phyloP scores from a whole-genome alignment of 768 basidiomycete species.

The Panellus pusillus region DNA sequence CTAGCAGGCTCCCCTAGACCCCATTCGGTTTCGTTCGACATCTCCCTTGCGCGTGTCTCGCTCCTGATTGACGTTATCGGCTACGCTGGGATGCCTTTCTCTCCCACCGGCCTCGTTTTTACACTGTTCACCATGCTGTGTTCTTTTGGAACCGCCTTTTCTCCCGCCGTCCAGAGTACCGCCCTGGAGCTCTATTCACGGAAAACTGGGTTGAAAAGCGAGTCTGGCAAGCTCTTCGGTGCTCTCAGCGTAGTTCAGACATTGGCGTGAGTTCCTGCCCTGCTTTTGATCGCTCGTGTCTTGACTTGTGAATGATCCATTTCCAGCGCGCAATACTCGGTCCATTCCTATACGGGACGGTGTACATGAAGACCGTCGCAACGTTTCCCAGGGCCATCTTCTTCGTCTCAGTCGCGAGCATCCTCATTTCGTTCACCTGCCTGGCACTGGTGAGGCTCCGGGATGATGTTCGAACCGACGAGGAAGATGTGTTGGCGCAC shows the following conservation, averaged over 20 bases:
- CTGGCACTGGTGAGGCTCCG: slow-evolving; percentile 19
- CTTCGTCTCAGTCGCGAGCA: slow-evolving; percentile 14
- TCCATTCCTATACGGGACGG: slow-evolving; percentile 54
- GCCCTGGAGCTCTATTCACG: slow-evolving; percentile 49
- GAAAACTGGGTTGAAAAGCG: slow-evolving; percentile 39
- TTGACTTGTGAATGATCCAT: neutral
- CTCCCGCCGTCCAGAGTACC: slow-evolving; percentile 54
- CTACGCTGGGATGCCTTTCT: slow-evolving; percentile 40
- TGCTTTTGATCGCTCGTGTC: neutral
- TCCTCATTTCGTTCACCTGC: slow-evolving; percentile 14
- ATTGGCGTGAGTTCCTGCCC: slow-evolving; percentile 36
- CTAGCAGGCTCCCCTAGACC: slow-evolving; percentile 6
- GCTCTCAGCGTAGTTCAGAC: slow-evolving; percentile 57
- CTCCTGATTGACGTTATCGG: slow-evolving; percentile 44
- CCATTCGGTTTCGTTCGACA: slow-evolving; percentile 48
- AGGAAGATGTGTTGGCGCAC: slow-evolving; percentile 11
- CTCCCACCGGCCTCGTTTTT: slow-evolving; percentile 40
- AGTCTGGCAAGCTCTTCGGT: slow-evolving; percentile 55
- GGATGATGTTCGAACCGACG: slow-evolving; percentile 1
- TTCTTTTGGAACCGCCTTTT: slow-evolving; percentile 48
- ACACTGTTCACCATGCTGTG: slow-evolving; percentile 37
- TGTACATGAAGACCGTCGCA: slow-evolving; percentile 53
- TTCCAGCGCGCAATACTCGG: slow-evolving; percentile 48
- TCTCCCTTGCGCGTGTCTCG: slow-evolving; percentile 51
- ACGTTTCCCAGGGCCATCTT: slow-evolving; percentile 55